Base-by-base conservation (phyloP, 805 yeast genomes). In the Kuraishia cidri region DNA sequence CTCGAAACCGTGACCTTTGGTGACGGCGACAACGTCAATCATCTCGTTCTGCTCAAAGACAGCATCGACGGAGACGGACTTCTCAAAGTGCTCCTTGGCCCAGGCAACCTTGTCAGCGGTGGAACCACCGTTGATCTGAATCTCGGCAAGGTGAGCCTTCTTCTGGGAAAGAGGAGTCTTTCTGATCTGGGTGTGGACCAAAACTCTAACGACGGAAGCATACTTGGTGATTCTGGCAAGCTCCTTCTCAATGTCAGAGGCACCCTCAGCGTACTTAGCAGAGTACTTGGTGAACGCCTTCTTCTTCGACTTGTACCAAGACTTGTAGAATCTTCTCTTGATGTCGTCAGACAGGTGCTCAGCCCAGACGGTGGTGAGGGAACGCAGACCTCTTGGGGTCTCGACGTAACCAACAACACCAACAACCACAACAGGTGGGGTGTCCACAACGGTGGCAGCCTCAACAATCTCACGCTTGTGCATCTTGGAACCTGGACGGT, bases 1-100 rank as follows among this genome's bases (percentile, higher is more conserved):
- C 75, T 92, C 98, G 86, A 84, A 88, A 80, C 99, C 99, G 79
- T 92, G 96, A 92, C 99, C 99, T 80, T 84, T 90, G 82, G 98
- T 92, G 63, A 92, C 95, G 63, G 97, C 99, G 62, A 92, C 82
- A 60, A 85, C 97, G 60, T 92, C 99, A 57, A 92, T 79, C 81
- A 84, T 79, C 79, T 92, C 98, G 75, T 87, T 84, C 76, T 92
- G 94, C 79, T 90, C 98, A 66, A 92, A 82, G 59, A 92, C 97
- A 55, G 94, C 67, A 72, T 82, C 85, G 58, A 92, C 95, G 47
- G 92, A 69, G 56, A 92, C 94, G 62, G 96, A 87, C 83, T 92
- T 92, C 81, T 92, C 99, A 53, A 92, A 92, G 79, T 90, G 96
- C 72, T 85, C 95, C 71, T 74, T 79, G 61, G 97, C 97, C 94